A percentile compares a stretch with the other conserved stretches of the same genome.
Conservation (phyloP, 2,329 filamentous ascomycete species). For the Stachybotrys echinatus region DNA sequence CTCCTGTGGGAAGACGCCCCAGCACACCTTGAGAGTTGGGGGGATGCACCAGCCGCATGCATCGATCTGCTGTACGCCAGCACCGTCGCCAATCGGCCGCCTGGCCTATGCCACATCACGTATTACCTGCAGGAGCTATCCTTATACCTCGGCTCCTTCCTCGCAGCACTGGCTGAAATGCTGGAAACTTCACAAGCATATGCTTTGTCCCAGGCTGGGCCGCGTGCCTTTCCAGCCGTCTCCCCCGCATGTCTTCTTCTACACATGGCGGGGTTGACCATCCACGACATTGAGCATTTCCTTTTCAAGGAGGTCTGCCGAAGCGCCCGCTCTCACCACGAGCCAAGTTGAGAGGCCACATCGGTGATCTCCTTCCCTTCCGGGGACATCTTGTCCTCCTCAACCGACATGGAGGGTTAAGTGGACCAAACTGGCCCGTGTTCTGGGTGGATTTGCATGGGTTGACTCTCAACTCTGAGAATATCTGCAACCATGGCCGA, state of each 20-base stretch:
- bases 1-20: too few relatives aligned
- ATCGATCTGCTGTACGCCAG: background rate
- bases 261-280: background rate
- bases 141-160: background rate
- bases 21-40: background rate
- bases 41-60: too few relatives aligned
- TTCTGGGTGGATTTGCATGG: background rate
- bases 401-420: background rate
- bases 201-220: background rate
- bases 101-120: background rate
- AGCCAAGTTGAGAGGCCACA: background rate
- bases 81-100: too few relatives aligned
- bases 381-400: background rate
- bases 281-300: background rate
- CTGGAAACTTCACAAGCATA: background rate
- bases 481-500: too few relatives aligned
- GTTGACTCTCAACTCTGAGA: too few relatives aligned
- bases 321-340: background rate
- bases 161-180: background rate
- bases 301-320: background rate
- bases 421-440: background rate
- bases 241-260: background rate
- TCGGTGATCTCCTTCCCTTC: background rate
- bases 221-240: background rate
- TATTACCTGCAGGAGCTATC: background rate